A percentile compares a stretch with the other conserved stretches of the same genome.
These are phyloP conservation scores for Oryza glaberrima DNA, from an alignment of 176 grass and related monocot genomes.

Conservation along the genomic window DNA sequence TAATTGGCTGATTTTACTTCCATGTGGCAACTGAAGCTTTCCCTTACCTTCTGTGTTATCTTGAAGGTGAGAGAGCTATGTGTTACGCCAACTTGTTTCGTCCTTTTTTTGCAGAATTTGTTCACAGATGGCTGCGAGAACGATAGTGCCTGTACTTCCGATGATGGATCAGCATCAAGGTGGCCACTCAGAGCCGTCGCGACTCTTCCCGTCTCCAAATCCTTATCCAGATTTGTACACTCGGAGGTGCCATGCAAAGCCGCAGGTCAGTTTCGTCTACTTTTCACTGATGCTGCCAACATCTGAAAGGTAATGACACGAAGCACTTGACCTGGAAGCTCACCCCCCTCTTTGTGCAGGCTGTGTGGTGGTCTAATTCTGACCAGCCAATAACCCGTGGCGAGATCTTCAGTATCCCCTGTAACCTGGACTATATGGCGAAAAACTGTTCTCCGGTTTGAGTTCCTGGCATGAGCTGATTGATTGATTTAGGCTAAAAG, in stretches of 20 bases:
- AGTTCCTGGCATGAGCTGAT: constrained; percentile 22
- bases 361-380: constrained; percentile 26
- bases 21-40: constrained; percentile 39
- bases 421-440: constrained; percentile 5
- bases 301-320: constrained; percentile 35
- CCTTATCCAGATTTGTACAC: constrained; percentile 65
- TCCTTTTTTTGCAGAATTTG: constrained; percentile 44
- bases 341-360: constrained; percentile 22
- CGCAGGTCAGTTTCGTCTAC: constrained; percentile 49
- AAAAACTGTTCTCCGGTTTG: neutral
- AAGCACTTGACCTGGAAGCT: constrained; percentile 45
- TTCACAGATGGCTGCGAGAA: constrained; percentile 16
- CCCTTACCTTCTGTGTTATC: constrained; percentile 40
- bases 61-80: constrained; percentile 36
- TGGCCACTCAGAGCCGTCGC: constrained; percentile 60
- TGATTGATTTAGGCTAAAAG: constrained; percentile 30
- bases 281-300: constrained; percentile 62
- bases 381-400: constrained; percentile 25
- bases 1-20: constrained; percentile 28
- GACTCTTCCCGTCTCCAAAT: constrained; percentile 48
- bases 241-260: constrained; percentile 27
- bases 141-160: constrained; percentile 40
- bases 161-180: constrained; percentile 33
- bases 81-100: constrained; percentile 8
- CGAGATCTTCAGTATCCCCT: constrained; percentile 26